These are phyloP conservation scores for Eucalyptus guilfoylei DNA, from an alignment of 345 rosid species.

Conservation along the genomic window DNA sequence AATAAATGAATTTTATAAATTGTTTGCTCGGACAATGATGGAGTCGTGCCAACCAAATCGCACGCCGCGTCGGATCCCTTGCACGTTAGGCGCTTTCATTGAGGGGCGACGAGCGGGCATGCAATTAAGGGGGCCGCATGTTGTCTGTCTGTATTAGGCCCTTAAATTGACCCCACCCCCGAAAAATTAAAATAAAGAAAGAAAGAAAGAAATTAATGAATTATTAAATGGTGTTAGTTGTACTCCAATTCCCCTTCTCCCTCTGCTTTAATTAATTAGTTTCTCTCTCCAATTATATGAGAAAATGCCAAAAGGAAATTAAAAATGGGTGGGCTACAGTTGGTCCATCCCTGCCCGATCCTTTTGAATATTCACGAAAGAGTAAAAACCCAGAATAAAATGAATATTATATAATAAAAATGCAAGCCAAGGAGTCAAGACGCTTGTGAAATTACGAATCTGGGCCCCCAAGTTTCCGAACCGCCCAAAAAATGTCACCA, in stretches of 20 bases:
- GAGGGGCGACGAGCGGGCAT: not conserved
- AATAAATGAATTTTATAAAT: not conserved
- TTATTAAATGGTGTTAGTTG: not conserved
- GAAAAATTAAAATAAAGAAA: not conserved
- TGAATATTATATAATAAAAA: not conserved
- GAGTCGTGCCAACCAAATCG: not conserved
- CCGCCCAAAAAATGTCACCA: not conserved
- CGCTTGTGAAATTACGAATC: not conserved
- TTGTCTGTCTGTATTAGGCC: not conserved
- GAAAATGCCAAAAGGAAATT: not conserved
- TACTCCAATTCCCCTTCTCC: not conserved
- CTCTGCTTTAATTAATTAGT: not conserved
- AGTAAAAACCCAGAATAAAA: not conserved
- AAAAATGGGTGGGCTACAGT: not conserved
- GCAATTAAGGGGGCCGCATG: not conserved
- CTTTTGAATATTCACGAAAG: not conserved
- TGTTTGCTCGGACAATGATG: not conserved
- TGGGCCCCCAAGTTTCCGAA: not conserved
- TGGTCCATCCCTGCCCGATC: not conserved
- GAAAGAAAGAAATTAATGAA: not conserved
- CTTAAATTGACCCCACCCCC: not conserved
- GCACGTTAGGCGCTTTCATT: not conserved
- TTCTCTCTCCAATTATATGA: not conserved
- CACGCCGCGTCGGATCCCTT: not conserved
- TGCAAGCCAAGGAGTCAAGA: not conserved